Evolutionary conservation across 2,329 filamentous ascomycete species (phyloP).

Genomic region (Alternaria hordeiaustralica): DNA sequence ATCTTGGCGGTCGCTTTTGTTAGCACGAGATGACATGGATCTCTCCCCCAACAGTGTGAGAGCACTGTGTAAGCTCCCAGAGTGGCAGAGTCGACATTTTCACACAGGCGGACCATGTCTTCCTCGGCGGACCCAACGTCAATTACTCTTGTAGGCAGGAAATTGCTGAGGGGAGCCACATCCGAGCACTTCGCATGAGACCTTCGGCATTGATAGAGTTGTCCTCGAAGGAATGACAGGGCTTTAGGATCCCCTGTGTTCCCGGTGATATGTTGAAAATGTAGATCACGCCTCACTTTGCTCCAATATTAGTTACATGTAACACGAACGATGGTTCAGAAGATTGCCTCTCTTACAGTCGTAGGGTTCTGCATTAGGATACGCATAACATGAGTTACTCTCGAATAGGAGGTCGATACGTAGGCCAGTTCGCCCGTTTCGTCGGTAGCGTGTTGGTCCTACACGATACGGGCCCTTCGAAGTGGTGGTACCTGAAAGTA

Average conservation of each 20-base stretch:
- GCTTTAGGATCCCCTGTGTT: neutral
- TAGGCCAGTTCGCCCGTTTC: too few relatives aligned
- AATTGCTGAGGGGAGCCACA: neutral
- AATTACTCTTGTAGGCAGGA: neutral
- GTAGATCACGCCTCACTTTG: neutral
- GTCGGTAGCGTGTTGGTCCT: too few relatives aligned
- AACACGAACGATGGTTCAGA: too few relatives aligned
- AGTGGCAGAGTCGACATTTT: fast-evolving
- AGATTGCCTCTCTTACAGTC: neutral
- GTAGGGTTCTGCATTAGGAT: too few relatives aligned
- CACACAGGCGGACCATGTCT: neutral
- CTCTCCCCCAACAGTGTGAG: neutral
- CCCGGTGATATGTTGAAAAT: neutral
- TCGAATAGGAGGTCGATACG: too few relatives aligned
- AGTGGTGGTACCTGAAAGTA: neutral
- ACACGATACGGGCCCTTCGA: too few relatives aligned
- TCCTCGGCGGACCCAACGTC: neutral
- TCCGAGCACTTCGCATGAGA: neutral
- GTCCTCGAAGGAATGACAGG: neutral
- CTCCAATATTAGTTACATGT: neutral
- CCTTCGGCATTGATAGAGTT: neutral
- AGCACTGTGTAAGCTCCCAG: neutral
- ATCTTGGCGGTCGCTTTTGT: fast-evolving
- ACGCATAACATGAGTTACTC: too few relatives aligned
- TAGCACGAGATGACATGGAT: neutral